phyloP scores from a whole-genome alignment of 192 early-diverging fungal species.

The Umbelopsis ramanniana region DNA sequence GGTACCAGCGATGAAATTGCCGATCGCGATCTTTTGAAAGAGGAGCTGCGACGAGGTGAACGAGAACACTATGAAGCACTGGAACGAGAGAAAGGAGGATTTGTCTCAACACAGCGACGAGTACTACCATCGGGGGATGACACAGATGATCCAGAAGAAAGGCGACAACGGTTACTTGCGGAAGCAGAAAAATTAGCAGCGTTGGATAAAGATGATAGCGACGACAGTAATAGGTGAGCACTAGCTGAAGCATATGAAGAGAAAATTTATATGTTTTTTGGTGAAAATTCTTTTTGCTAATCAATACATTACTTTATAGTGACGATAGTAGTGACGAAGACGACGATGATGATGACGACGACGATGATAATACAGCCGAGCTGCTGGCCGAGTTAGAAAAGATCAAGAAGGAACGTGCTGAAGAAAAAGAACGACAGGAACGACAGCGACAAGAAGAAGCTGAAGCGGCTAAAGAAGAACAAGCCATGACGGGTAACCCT shows the following conservation, averaged over 20 bases:
- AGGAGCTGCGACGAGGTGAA: conserved; percentile 70
- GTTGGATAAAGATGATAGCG: conserved; percentile 65
- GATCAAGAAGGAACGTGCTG: conserved; percentile 90
- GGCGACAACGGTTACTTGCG: conserved; percentile 43
- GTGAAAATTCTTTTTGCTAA: not conserved
- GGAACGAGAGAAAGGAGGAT: conserved; percentile 37
- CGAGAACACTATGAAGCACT: conserved; percentile 61
- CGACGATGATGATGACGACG: conserved; percentile 64
- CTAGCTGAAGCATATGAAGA: conserved; percentile 26
- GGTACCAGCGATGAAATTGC: conserved; percentile 62
- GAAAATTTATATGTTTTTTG: no score
- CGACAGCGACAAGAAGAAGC: conserved; percentile 59
- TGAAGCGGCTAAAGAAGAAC: conserved; percentile 61
- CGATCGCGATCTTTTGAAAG: conserved; percentile 59
- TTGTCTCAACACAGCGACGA: conserved; percentile 14
- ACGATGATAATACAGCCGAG: conserved; percentile 91
- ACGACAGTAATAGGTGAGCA: conserved; percentile 32
- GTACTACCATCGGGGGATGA: conserved; percentile 31
- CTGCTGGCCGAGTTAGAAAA: conserved; percentile 85
- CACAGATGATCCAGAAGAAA: conserved; percentile 36
- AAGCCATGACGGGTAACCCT: conserved; percentile 79
- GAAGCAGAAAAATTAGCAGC: conserved; percentile 54
- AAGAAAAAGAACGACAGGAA: conserved; percentile 85
- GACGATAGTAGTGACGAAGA: conserved; percentile 24
- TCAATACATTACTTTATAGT: not conserved